These are phyloP conservation scores for Pseudogymnoascus sp. DNA, from an alignment of 2,329 filamentous ascomycete species.

Conservation along the genomic window DNA sequence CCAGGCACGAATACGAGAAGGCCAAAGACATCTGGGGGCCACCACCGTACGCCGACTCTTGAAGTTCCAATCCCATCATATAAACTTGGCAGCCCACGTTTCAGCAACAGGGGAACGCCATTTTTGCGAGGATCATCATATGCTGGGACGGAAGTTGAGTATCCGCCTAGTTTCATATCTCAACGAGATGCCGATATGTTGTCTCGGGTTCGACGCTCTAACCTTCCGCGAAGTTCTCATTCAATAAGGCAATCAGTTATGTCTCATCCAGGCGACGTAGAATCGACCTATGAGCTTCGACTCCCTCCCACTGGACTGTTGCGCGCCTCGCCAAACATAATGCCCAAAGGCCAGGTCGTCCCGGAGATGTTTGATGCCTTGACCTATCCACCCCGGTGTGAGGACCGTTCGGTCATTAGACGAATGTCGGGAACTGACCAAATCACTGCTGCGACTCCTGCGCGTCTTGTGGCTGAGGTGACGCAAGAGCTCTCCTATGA, in stretches of 20 bases:
- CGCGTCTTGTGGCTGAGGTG: conserved; percentile 88
- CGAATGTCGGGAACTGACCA: conserved; percentile 64
- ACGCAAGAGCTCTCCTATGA: conserved; percentile 70
- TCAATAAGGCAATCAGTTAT: conserved; percentile 3
- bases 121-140: conserved; percentile 75
- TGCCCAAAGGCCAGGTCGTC: conserved; percentile 40
- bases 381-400: conserved; percentile 67
- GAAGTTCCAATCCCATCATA: conserved; percentile 77
- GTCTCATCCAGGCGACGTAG: conserved; percentile 21
- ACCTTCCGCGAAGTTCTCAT: conserved; percentile 17
- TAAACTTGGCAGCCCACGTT: conserved; percentile 72
- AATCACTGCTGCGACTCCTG: conserved; percentile 82
- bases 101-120: conserved; percentile 67
- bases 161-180: conserved; percentile 27
- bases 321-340: conserved; percentile 10
- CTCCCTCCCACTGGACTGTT: conserved; percentile 14
- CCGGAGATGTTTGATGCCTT: conserved; percentile 77
- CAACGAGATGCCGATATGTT: conserved; percentile 19
- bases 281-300: conserved; percentile 12
- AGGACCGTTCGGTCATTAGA: conserved; percentile 73
- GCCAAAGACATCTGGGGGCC: conserved; percentile 47
- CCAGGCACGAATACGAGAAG: conserved; percentile 47
- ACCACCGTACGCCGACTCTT: conserved; percentile 43
- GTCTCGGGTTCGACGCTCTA: neutral
- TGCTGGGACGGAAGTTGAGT: conserved; percentile 65